Evolutionary conservation across 176 grass and related monocot species (phyloP).

Genomic region (Aegilops speltoides): DNA sequence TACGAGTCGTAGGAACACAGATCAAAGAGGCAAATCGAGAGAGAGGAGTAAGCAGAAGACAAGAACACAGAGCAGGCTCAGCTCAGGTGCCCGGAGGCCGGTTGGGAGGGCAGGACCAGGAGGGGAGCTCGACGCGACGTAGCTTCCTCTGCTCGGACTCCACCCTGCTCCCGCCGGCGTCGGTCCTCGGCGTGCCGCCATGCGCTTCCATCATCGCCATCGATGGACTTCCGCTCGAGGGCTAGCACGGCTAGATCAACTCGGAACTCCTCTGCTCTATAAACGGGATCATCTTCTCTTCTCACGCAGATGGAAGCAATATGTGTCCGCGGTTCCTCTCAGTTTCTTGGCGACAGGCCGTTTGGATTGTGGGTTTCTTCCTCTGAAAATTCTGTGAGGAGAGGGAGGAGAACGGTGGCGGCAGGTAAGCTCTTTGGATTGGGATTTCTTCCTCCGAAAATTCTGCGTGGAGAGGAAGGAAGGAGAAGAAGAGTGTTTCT

Average conservation of each 20-base stretch:
- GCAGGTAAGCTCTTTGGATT: neutral
- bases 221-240: neutral
- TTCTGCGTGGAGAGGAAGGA: neutral
- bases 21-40: neutral
- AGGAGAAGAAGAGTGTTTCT: neutral
- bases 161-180: slow-evolving; percentile 22
- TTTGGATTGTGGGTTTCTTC: neutral
- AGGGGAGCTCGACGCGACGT: slow-evolving; percentile 54
- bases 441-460: slow-evolving; percentile 1
- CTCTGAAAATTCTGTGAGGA: neutral
- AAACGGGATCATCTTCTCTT: slow-evolving; percentile 69
- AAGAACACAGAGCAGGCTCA: slow-evolving; percentile 3
- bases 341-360: slow-evolving; percentile 4
- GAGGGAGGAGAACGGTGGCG: neutral
- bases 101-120: slow-evolving; percentile 77
- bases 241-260: slow-evolving; percentile 47
- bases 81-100: slow-evolving; percentile 68
- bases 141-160: slow-evolving; percentile 59
- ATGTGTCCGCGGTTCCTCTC: neutral
- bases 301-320: neutral
- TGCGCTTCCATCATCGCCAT: slow-evolving; percentile 53
- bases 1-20: neutral
- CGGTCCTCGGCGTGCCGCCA: neutral
- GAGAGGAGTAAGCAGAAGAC: neutral
- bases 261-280: slow-evolving; percentile 44